Evolutionary conservation across 345 rosid genomes (phyloP), one percentile per base, ranked within the genome.

Genomic region (Pugionium cornutum): DNA sequence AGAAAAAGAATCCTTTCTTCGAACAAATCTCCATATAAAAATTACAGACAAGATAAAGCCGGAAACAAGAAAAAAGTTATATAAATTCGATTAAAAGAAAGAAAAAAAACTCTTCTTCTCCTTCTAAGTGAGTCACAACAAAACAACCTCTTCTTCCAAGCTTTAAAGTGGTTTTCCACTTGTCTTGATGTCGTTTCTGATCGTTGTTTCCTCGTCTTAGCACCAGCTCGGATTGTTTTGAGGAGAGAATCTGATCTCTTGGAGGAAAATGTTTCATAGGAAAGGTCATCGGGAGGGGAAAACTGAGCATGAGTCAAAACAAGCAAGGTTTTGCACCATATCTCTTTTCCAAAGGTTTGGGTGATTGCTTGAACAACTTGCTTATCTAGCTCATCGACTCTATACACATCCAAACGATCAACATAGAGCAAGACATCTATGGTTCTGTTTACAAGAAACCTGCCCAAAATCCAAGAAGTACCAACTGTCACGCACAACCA

Each of bases 371-470:
- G 66, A 61, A 89, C 77, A 33, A 89, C 85, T 78, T 89, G 92
- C 78, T 62, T 89, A 68, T 89, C 96, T 77, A 89, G 67, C 73
- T 86, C 96, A 82, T 89, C 96, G 5, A 89, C 96, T 86, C 96
- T 83, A 78, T 89, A 89, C 31, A 86, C 85, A 70, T 89, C 92
- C 75, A 89, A 77, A 54, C 90, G 90, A 59, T 84, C 92, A 70
- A 86, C 87, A 70, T 77, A 86, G 57, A 89, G 86, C 77, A 89
- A 72, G 33, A 83, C 86, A 82, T 84, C 83, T 69, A 89, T 82
- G 30, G 83, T 86, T 79, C 82, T 89, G 71, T 83, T 84, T 83
- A 89, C 78, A 63, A 89, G 87, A 75, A 89, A 86, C 78, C 92
- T 86, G 84, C 73, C 74, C 64, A 42, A 67, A 59, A 47, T 27